phyloP scores from a whole-genome alignment of 2,329 filamentous ascomycete species.

The Thielaviopsis cerberus region DNA sequence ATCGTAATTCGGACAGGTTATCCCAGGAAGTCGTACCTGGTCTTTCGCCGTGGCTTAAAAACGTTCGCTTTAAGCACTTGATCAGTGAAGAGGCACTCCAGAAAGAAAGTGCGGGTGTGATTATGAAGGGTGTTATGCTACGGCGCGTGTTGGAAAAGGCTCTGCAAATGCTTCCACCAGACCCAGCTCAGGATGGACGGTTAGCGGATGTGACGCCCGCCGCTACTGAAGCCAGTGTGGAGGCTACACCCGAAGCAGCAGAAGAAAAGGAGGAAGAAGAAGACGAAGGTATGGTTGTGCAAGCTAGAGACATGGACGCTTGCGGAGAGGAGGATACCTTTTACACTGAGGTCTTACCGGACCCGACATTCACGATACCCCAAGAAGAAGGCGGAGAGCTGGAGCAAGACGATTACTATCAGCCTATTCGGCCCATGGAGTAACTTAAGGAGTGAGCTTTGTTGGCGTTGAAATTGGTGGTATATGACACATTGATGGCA shows the following conservation, averaged over 20 bases:
- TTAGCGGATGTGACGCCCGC: not conserved
- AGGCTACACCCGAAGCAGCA: not conserved
- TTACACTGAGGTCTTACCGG: not conserved
- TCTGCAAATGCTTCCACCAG: constrained; percentile 3
- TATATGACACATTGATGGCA: not conserved
- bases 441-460: not conserved
- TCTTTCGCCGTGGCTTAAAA: constrained; percentile 8
- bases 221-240: not conserved
- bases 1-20: constrained; percentile 29
- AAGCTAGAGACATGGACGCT: not conserved
- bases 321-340: not conserved
- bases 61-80: constrained; percentile 7
- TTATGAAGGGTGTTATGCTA: constrained; percentile 4
- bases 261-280: not conserved
- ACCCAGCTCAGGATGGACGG: not conserved
- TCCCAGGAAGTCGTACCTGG: constrained; percentile 24
- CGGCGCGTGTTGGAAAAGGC: constrained; percentile 2
- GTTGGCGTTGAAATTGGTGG: not conserved
- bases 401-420: not conserved
- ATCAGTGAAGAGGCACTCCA: constrained; percentile 4
- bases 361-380: not conserved
- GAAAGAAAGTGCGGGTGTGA: constrained; percentile 2
- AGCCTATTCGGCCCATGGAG: not conserved
- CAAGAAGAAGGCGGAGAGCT: not conserved
- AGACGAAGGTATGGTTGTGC: not conserved